phyloP scores from a whole-genome alignment of 306 rosid genomes.

The Heteromeles arbutifolia region DNA sequence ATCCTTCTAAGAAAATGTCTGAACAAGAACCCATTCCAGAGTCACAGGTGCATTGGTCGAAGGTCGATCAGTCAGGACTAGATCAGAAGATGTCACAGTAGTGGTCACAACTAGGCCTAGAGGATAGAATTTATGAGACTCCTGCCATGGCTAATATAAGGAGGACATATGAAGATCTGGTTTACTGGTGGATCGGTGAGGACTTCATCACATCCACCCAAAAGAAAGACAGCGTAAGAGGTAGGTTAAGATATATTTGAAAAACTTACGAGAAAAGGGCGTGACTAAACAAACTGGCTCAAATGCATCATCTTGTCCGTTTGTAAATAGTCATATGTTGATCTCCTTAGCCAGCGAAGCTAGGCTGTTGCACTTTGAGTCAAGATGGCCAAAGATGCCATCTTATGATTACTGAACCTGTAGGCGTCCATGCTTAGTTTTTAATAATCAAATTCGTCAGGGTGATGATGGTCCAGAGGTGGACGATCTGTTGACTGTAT shows the following conservation, averaged over 20 bases:
- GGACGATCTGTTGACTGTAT: too few relatives aligned
- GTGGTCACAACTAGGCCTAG: background rate
- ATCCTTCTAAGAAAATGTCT: too few relatives aligned
- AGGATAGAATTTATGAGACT: background rate
- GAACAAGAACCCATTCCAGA: too few relatives aligned
- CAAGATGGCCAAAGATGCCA: background rate
- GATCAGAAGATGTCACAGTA: background rate
- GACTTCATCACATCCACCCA: background rate
- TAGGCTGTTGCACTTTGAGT: background rate
- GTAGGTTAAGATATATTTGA: constrained; percentile 5
- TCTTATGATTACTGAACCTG: background rate
- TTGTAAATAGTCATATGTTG: constrained; percentile 5
- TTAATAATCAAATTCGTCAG: too few relatives aligned
- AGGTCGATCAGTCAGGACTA: too few relatives aligned
- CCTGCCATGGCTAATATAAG: background rate
- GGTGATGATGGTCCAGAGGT: too few relatives aligned
- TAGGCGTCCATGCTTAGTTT: too few relatives aligned
- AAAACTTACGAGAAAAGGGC: background rate
- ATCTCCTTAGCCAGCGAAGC: background rate
- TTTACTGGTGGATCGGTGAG: too few relatives aligned
- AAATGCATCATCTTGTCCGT: background rate
- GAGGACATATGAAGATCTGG: background rate
- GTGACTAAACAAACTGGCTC: background rate
- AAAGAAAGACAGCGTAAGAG: constrained; percentile 1
- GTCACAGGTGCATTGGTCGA: too few relatives aligned